A percentile compares a stretch with the other conserved stretches of the same genome.
These are phyloP conservation scores for Amyloporia xantha DNA, from an alignment of 768 basidiomycete species.

Conservation along the genomic window DNA sequence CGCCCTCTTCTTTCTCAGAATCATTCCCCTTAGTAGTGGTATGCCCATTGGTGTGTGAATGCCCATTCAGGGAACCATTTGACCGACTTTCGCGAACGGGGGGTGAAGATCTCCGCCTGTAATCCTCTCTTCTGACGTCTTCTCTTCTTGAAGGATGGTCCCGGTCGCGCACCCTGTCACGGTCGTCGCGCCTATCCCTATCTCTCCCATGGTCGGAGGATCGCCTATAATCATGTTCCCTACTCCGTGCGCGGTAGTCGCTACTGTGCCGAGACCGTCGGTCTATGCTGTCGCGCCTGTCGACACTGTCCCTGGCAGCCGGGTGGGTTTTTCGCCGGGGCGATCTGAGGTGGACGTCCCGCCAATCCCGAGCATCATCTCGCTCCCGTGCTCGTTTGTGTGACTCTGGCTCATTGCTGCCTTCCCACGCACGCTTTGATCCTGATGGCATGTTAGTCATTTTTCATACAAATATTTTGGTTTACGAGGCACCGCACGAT, in stretches of 20 bases:
- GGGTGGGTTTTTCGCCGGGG: slow-evolving; percentile 22
- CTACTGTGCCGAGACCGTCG: slow-evolving; percentile 20
- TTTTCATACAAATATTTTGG: slow-evolving; percentile 37
- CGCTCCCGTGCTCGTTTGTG: slow-evolving; percentile 50
- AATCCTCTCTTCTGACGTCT: slow-evolving; percentile 18
- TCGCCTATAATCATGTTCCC: slow-evolving; percentile 32
- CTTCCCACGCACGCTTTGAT: slow-evolving; percentile 75
- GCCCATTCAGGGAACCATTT: slow-evolving; percentile 11
- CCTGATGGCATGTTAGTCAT: slow-evolving; percentile 85
- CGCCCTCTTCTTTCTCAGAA: slow-evolving; percentile 83
- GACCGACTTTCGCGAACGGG: slow-evolving; percentile 7
- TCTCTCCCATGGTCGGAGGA: slow-evolving; percentile 22
- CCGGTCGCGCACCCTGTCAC: slow-evolving; percentile 25
- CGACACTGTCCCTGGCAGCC: slow-evolving; percentile 29
- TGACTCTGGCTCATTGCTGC: slow-evolving; percentile 34
- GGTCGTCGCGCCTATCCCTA: slow-evolving; percentile 31
- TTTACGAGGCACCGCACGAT: slow-evolving; percentile 84
- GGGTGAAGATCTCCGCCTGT: slow-evolving; percentile 11
- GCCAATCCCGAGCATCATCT: slow-evolving; percentile 59
- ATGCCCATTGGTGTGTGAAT: background rate
- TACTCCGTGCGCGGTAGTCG: slow-evolving; percentile 25
- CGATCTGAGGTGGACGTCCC: slow-evolving; percentile 55
- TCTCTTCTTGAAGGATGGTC: slow-evolving; percentile 25
- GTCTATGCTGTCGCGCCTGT: slow-evolving; percentile 26
- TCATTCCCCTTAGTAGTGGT: slow-evolving; percentile 24